phyloP scores from a whole-genome alignment of 2,329 filamentous ascomycete species.

The Cytospora piceae region DNA sequence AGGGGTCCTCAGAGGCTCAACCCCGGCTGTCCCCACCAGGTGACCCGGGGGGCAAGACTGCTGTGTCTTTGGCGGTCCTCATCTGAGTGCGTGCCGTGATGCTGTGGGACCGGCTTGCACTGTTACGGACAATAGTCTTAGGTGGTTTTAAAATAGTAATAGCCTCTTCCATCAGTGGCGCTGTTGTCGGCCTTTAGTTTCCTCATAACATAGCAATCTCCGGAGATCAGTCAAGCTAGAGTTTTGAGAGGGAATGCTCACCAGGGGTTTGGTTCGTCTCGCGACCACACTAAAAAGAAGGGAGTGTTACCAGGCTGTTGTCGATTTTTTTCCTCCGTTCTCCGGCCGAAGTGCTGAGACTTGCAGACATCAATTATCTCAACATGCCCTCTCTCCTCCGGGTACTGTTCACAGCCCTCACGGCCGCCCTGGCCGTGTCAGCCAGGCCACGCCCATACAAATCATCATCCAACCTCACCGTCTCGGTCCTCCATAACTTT shows the following conservation, averaged over 20 bases:
- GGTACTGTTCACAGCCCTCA: constrained; percentile 1
- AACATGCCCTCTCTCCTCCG: constrained; percentile 13
- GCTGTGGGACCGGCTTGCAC: no score
- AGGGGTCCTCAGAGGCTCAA: no score
- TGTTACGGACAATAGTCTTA: not conserved
- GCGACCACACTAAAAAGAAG: not conserved
- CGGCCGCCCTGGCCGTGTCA: not conserved
- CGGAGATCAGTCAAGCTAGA: not conserved
- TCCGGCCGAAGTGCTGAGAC: not conserved
- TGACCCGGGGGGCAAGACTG: not conserved
- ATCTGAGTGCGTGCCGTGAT: not conserved
- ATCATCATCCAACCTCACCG: not conserved
- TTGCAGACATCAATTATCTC: not conserved
- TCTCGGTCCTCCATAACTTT: constrained; percentile 20
- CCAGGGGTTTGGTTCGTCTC: not conserved
- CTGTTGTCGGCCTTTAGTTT: not conserved
- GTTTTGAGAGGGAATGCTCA: not conserved
- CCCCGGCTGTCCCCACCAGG: no score
- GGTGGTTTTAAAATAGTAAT: not conserved
- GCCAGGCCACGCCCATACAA: not conserved
- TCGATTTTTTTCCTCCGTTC: not conserved
- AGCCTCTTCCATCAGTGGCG: not conserved
- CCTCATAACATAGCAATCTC: not conserved
- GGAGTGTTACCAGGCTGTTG: not conserved
- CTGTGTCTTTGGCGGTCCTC: not conserved